These are phyloP conservation scores for Russula lepida DNA, from an alignment of 768 basidiomycete species.

Conservation along the genomic window DNA sequence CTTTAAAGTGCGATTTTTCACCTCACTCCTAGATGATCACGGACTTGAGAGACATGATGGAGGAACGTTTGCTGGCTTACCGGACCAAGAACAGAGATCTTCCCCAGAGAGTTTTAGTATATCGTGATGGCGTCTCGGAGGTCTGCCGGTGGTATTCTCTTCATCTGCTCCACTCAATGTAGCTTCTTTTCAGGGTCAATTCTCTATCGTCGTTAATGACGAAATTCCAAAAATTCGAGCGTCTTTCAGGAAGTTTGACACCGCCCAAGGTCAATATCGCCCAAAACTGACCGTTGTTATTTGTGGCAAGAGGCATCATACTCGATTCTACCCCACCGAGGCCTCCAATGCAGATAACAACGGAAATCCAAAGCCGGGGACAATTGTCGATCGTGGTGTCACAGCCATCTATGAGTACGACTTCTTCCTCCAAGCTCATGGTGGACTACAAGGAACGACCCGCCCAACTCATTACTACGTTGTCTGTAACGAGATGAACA, in stretches of 20 bases:
- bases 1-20: not conserved
- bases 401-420: conserved; percentile 48
- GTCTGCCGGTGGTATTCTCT: conserved; percentile 28
- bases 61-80: conserved; percentile 38
- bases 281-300: conserved; percentile 46
- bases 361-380: conserved; percentile 46
- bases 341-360: conserved; percentile 33
- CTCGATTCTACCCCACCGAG: conserved; percentile 48
- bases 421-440: conserved; percentile 47
- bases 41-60: conserved; percentile 42
- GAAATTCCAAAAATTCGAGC: conserved; percentile 38
- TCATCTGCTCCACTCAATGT: not conserved
- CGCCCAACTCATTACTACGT: conserved; percentile 50
- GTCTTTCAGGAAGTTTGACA: conserved; percentile 36
- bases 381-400: conserved; percentile 47
- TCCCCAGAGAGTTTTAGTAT: conserved; percentile 43
- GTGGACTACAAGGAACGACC: conserved; percentile 40
- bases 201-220: conserved; percentile 35
- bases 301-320: conserved; percentile 52
- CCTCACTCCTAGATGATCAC: conserved; percentile 35
- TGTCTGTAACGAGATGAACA: conserved; percentile 44
- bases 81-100: conserved; percentile 30
- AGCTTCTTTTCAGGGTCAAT: conserved; percentile 36
- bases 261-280: conserved; percentile 31
- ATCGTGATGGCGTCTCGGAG: conserved; percentile 74